Evolutionary conservation across 1,284 basidiomycete genomes (phyloP).

Genomic region (Flammula alnicola): DNA sequence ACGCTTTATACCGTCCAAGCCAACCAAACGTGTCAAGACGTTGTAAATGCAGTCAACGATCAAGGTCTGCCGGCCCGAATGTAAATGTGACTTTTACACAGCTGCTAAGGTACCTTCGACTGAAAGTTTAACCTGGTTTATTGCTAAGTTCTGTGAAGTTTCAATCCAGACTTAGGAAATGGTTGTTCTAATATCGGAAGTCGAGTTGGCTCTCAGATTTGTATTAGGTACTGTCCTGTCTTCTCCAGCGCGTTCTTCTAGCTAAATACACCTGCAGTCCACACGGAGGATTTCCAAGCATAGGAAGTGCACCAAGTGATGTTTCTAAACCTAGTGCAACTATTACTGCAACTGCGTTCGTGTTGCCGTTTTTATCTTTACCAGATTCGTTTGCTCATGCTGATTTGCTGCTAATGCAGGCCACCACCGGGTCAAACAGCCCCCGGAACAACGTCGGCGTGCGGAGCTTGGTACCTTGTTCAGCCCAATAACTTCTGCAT

Average conservation of each 20-base stretch:
- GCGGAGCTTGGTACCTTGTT: conserved; percentile 15
- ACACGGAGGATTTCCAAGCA: conserved; percentile 11
- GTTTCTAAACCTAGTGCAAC: conserved; percentile 11
- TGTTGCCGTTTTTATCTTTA: no score
- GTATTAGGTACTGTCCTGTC: conserved; percentile 6
- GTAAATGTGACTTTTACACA: conserved; percentile 8
- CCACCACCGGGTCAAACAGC: conserved; percentile 16
- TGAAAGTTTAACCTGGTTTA: neutral
- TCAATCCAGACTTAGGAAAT: conserved; percentile 11
- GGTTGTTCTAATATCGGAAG: conserved; percentile 9
- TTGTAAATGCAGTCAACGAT: conserved; percentile 1
- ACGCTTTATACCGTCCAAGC: conserved; percentile 8
- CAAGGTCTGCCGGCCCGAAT: neutral
- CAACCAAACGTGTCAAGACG: conserved; percentile 9
- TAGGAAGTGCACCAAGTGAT: conserved; percentile 14
- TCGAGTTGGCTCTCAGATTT: conserved; percentile 2
- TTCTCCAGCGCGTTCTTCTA: neutral
- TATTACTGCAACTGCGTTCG: conserved; percentile 11
- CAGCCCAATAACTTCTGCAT: conserved; percentile 16
- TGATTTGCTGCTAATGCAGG: neutral
- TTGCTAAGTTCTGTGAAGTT: conserved; percentile 1
- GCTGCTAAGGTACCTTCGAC: conserved; percentile 3
- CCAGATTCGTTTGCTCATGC: neutral
- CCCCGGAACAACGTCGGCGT: conserved; percentile 14
- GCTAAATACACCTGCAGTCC: conserved; percentile 1